Evolutionary conservation across 2,329 filamentous ascomycete genomes (phyloP).

Genomic region (Aspergillus sp.): DNA sequence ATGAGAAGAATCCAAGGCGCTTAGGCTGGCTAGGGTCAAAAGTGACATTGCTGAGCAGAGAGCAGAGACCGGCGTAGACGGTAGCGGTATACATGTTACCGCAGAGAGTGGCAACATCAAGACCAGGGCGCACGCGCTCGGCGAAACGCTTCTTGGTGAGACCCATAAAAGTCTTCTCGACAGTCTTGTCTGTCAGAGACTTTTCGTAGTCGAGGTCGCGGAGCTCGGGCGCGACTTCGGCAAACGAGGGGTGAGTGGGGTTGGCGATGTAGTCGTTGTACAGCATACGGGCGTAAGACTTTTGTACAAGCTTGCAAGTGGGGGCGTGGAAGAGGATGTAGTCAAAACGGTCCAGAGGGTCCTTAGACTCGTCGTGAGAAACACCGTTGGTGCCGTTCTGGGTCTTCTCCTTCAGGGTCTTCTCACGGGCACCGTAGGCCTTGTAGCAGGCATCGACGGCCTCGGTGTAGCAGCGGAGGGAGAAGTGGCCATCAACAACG

Average conservation of each 20-base stretch:
- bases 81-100: constrained; percentile 65
- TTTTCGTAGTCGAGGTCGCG: constrained; percentile 76
- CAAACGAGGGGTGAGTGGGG: constrained; percentile 66
- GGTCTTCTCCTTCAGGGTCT: constrained; percentile 51
- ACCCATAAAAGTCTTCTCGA: constrained; percentile 84
- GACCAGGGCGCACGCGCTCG: constrained; percentile 71
- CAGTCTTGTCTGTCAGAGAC: constrained; percentile 75
- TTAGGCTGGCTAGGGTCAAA: constrained; percentile 67
- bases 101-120: constrained; percentile 75
- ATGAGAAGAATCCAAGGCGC: constrained; percentile 74
- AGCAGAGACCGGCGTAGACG: constrained; percentile 57
- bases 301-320: constrained; percentile 83
- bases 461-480: constrained; percentile 76
- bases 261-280: constrained; percentile 83
- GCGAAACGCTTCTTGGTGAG: constrained; percentile 82
- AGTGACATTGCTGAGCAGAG: constrained; percentile 63
- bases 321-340: constrained; percentile 81
- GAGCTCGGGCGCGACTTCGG: constrained; percentile 72
- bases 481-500: constrained; percentile 81
- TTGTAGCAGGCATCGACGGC: constrained; percentile 79
- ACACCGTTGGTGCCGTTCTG: constrained; percentile 52
- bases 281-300: constrained; percentile 78
- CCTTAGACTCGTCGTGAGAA: constrained; percentile 51
- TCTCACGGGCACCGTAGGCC: constrained; percentile 74
- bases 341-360: constrained; percentile 75